Evolutionary conservation across 1,284 basidiomycete genomes (phyloP).

Genomic region (Pseudomicrostroma phylloplanum): DNA sequence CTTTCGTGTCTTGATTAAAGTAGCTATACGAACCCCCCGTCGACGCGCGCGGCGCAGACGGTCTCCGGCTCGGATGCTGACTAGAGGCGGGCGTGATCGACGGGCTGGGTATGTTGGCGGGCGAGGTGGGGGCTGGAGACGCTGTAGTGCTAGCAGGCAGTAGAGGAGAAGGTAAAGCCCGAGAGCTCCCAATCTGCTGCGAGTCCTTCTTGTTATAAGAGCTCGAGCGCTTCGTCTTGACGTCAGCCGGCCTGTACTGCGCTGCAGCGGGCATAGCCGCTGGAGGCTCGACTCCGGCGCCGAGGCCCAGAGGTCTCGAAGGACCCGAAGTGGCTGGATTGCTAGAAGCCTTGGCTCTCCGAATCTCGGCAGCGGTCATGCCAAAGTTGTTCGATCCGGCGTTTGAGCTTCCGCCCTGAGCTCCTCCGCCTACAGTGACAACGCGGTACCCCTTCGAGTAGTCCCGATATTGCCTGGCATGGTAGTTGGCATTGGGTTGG

Average conservation of each 20-base stretch:
- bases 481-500: slow-evolving; percentile 45
- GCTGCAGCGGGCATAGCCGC: slow-evolving; percentile 15
- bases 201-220: not conserved
- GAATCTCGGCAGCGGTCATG: not conserved
- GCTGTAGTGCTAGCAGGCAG: not conserved
- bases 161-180: not conserved
- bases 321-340: slow-evolving; percentile 14
- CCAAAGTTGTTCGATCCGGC: not conserved
- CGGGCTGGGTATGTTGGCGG: not conserved
- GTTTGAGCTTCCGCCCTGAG: not conserved
- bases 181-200: not conserved
- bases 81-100: not conserved
- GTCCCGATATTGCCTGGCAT: slow-evolving; percentile 37
- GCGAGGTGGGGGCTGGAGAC: not conserved
- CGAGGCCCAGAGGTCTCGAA: slow-evolving; percentile 13
- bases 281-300: not conserved
- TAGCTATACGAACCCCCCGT: no score
- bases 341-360: slow-evolving; percentile 19
- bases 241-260: slow-evolving; percentile 16
- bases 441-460: slow-evolving; percentile 37
- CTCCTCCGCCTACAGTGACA: slow-evolving; percentile 23
- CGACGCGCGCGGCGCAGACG: no score
- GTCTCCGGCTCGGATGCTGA: no score
- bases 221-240: not conserved
- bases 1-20: no score